phyloP scores from a whole-genome alignment of 2,329 filamentous ascomycete genomes.

The Scedosporium aurantiacum region DNA sequence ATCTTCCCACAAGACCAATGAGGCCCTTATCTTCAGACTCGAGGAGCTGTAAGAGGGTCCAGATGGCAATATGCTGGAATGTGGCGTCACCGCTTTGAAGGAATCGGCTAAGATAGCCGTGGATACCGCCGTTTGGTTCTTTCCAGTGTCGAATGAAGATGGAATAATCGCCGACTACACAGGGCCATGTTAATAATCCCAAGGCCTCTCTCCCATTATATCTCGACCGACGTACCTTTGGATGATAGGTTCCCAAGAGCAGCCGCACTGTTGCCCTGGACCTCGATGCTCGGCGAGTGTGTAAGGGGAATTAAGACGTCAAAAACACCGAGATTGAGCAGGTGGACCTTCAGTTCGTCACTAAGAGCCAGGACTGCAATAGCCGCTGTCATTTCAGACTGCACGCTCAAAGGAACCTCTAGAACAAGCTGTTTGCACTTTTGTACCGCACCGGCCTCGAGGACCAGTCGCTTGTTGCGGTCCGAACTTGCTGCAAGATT shows the following conservation, averaged over 20 bases:
- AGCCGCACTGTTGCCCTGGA: constrained; percentile 95
- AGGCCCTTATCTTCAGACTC: constrained; percentile 88
- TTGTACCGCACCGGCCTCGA: constrained; percentile 92
- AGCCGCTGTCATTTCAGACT: constrained; percentile 99
- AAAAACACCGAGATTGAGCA: constrained; percentile 86
- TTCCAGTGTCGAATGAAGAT: constrained; percentile 94
- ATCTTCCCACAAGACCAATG: constrained; percentile 79
- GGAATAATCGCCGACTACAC: constrained; percentile 81
- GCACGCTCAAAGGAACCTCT: constrained; percentile 84
- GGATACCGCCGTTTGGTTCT: constrained; percentile 85
- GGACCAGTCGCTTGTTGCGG: constrained; percentile 92
- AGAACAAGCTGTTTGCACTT: constrained; percentile 97
- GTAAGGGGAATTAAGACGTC: constrained; percentile 93
- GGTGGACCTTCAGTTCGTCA: constrained; percentile 86
- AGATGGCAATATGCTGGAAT: constrained; percentile 98
- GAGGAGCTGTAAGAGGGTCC: constrained; percentile 89
- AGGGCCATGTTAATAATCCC: constrained; percentile 1
- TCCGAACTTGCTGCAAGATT: constrained; percentile 96
- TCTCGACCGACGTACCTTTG: constrained; percentile 55
- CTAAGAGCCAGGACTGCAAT: constrained; percentile 93
- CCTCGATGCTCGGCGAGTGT: constrained; percentile 90
- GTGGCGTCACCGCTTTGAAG: constrained; percentile 89
- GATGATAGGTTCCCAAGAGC: constrained; percentile 92
- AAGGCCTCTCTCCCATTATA: not conserved
- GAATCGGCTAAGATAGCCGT: constrained; percentile 89